Conservation (phyloP, 129 eudicot genomes). For the Heracleum sosnowskyi region DNA sequence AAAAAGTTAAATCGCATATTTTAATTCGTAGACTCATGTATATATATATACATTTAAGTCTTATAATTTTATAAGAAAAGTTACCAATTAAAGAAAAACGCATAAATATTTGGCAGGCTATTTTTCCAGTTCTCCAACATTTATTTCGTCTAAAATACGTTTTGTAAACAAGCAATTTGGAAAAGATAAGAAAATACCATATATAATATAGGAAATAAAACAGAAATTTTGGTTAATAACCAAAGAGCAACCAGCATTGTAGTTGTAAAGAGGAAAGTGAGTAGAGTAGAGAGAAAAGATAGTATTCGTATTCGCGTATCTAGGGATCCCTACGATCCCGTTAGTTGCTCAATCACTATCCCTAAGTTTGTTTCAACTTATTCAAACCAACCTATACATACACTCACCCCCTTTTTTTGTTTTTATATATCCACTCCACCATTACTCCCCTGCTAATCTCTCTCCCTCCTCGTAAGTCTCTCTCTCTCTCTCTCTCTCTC, state of each 20-base stretch:
- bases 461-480: constrained; percentile 7
- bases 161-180: too few relatives aligned
- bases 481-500: not conserved
- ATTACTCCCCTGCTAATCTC: not conserved
- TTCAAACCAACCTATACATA: not conserved
- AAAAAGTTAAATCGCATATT: too few relatives aligned
- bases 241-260: not conserved
- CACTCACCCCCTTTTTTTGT: not conserved
- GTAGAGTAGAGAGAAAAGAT: not conserved
- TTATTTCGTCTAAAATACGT: too few relatives aligned
- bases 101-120: too few relatives aligned
- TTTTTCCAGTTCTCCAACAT: too few relatives aligned
- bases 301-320: not conserved
- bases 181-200: too few relatives aligned
- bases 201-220: too few relatives aligned
- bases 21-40: too few relatives aligned
- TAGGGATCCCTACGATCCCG: constrained; percentile 12
- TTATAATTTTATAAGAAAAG: too few relatives aligned
- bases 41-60: too few relatives aligned
- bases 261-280: not conserved
- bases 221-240: too few relatives aligned
- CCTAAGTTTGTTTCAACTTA: not conserved
- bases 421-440: not conserved
- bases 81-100: too few relatives aligned
- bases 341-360: constrained; percentile 10